Base-by-base conservation (phyloP, 139 green algal genomes). In the Chlorella sorokiniana region DNA sequence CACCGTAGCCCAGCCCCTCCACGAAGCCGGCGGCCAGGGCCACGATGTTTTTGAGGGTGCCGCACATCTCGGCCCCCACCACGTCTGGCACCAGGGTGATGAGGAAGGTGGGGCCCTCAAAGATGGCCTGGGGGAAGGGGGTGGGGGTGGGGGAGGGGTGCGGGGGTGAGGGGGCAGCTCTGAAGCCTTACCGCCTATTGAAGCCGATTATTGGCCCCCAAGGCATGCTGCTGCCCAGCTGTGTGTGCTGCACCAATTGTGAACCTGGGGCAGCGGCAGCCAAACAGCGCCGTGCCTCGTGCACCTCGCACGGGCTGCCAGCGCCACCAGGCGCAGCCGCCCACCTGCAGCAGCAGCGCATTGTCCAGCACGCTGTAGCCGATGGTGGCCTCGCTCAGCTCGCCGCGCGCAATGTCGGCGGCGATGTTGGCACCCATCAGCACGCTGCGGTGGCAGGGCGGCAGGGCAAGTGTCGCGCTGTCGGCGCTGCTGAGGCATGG, bases 371-470 rank as follows among this genome's bases (percentile, higher is more conserved):
- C 86, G 69, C 52, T 82, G 86, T 93, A 95, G 7, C 88, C 91
- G 45, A 96, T 93, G n/a, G 91, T 91, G 1, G 89, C 91, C 79
- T 96, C 93, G 11, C 69, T 90, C 25, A 94, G 86, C 81, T 95
- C 65, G 61, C 83, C 84, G 5, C 69, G 33, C 0, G 76, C 91
- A 29, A 93, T 87, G 61, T 93, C 87, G 22, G 44, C 78, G 2
- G 93, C 93, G 52, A 96, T 93, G 88, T 96, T 96, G 38, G 91
- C 89, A 29, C 93, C 93, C 92, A 95, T 95, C 23, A 96, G 87
- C 45, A 96, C 93, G 35, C 69, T 84, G 72, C 72, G 29, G 42
- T 4, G 22, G 40, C 22, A 22, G 9, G 35, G 27, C 27, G 27
- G 42, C 1, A 62, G 1, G 41, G 42, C 27, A 61, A 27, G 1